Percentiles rank a stretch among this genome's conserved stretches.
phyloP scores from a whole-genome alignment of 2,329 filamentous ascomycete species.

The Aspergillus clavatus region DNA sequence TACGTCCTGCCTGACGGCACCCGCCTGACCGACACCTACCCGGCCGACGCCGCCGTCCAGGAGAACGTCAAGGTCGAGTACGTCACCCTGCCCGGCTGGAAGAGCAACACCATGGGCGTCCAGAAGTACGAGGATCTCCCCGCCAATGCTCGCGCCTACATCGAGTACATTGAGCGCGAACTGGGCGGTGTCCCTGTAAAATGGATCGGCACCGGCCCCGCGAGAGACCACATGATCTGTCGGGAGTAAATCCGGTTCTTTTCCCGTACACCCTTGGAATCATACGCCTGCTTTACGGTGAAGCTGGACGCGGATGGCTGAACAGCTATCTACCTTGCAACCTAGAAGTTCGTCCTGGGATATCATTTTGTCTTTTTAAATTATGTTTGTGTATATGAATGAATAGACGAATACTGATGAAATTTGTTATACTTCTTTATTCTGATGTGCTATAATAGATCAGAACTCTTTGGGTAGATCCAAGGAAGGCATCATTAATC shows the following conservation, averaged over 20 bases:
- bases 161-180: conserved; percentile 57
- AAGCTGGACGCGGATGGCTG: no score
- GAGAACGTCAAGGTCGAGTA: conserved; percentile 54
- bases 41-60: conserved; percentile 51
- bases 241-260: conserved; percentile 26
- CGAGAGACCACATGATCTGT: conserved; percentile 58
- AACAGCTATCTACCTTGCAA: not conserved
- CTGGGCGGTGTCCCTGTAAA: conserved; percentile 54
- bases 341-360: not conserved
- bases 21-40: conserved; percentile 51
- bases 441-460: no score
- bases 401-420: not conserved
- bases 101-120: conserved; percentile 54
- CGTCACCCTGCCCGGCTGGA: conserved; percentile 58
- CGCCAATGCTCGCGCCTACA: conserved; percentile 53
- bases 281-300: no score
- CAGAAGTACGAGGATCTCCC: conserved; percentile 56
- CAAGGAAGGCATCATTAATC: no score
- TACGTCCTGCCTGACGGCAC: conserved; percentile 51
- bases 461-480: no score
- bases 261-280: no score
- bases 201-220: conserved; percentile 61
- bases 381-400: not conserved
- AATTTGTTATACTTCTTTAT: not conserved
- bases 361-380: not conserved